Percentiles rank a stretch among this genome's conserved stretches.
phyloP scores from a whole-genome alignment of 73 alveolate genomes.

The Effrenium voratum region DNA sequence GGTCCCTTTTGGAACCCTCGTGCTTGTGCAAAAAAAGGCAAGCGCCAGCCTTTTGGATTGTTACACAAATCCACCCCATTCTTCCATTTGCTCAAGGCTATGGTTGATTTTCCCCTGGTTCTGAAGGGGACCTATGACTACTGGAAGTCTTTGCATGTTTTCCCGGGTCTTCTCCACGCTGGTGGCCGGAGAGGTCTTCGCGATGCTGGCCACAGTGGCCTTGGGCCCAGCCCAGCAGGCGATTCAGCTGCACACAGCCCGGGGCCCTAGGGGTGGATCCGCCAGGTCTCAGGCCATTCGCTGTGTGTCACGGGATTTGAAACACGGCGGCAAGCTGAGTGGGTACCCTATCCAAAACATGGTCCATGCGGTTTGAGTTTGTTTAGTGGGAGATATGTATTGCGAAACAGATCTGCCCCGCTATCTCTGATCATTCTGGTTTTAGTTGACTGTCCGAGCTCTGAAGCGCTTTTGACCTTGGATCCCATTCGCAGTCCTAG shows the following conservation, averaged over 20 bases:
- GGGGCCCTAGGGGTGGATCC: neutral
- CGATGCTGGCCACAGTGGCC: conserved; percentile 42
- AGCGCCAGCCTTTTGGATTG: no score
- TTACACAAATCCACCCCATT: neutral
- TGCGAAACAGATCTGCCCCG: no score
- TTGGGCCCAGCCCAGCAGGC: conserved; percentile 80
- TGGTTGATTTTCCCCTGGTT: neutral
- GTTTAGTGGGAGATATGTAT: no score
- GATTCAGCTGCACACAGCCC: conserved; percentile 49
- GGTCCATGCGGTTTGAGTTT: no score
- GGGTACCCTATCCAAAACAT: neutral
- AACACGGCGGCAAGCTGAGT: neutral
- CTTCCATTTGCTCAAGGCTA: neutral
- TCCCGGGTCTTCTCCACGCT: neutral
- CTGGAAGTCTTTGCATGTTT: neutral
- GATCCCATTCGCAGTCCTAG: no score
- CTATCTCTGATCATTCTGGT: no score
- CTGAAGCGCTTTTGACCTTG: no score
- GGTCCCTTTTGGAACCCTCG: no score
- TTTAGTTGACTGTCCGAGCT: no score
- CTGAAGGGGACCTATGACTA: neutral
- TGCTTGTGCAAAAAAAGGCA: no score
- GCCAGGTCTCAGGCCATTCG: neutral
- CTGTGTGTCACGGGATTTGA: neutral
- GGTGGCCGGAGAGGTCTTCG: conserved; percentile 12